Base-by-base conservation (phyloP, 805 yeast species). In the Spathaspora sp. region DNA sequence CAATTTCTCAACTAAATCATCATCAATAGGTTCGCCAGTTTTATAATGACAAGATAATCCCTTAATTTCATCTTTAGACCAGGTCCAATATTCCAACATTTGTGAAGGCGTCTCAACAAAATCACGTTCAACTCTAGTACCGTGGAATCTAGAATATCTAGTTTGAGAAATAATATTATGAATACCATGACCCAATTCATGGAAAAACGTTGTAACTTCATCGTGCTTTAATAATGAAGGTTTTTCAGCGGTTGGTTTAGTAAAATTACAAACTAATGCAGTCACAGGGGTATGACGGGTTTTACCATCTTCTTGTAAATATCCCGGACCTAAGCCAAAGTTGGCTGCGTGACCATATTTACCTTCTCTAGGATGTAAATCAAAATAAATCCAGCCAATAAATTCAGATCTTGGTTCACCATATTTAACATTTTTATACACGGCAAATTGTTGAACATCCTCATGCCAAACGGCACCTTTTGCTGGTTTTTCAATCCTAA, bases 101-200 rank as follows among this genome's bases (percentile, higher is more conserved):
- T 89, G 96, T 1, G 96, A 89, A 26, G 96, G 97, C 52, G 93
- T 89, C 68, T 89, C 96, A 47, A 89, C 96, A 69, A 89, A 89
- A 69, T 89, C 96, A 79, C 94, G 78, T 39, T 87, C 82, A 44
- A 87, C 93, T 40, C 80, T 74, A 29, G 92, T 85, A 19, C 96
- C 96, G 62, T 82, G 86, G 69, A 88, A 89, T 55, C 85, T 76
- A 1, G 86, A 76, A 57, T 79, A 83, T 52, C 72, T 73, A 26
- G 92, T 85, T 54, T 78, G 73, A 10, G 92, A 88, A 50, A 89
- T 76, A 46, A 88, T 69, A 57, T 83, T 86, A 67, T 89, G 97
- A 52, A 89, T 86, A 51, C 96, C 96, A 62, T 89, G 96, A 23
- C 96, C 96, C 57, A 89, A 76, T 67, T 89, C 96, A 63, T 89